Base-by-base conservation (phyloP, 139 green algal genomes). In the Micractinium sp. region DNA sequence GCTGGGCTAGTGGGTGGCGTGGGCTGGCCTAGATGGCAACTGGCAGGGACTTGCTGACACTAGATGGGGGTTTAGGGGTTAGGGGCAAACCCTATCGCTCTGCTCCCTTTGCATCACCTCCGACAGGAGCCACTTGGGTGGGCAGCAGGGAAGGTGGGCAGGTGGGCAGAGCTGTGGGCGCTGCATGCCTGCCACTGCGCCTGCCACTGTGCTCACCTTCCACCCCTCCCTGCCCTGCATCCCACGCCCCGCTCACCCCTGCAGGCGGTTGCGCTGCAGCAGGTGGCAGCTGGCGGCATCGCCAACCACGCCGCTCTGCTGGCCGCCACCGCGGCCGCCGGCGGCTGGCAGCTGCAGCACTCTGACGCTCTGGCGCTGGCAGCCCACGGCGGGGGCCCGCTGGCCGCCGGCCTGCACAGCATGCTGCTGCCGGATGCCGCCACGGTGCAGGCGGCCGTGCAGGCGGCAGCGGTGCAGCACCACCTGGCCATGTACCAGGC, bases 361-460 rank as follows among this genome's bases (percentile, higher is more conserved):
- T 12, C 31, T 20, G 85, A 82, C 0, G 39, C 69, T 0, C 56
- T 88, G 33, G 71, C 85, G 5, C 85, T 88, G 41, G 63, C 71
- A 47, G 85, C 71, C 33, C 9, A 31, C 18, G 33, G 85, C 71
- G 63, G 35, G 18, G 74, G 69, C 31, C 85, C 85, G 31, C 71
- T 88, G 74, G 85, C 74, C 25, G 77, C 74, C 33, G 61, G 85
- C 53, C 74, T 89, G 73, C 85, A 63, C 74, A 53, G 85, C 85
- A 47, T 89, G 75, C 53, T 76, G 36, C 35, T 79, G 53, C 29
- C 85, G 0, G 75, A 77, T 22, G 56, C 74, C 13, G 56, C 73
- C n/a, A n/a, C 84, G 1, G n/a, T 89, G 85, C 73, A 82, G 71
- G 85, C 85, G 25, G 85, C 85, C 18, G 35, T 89, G 74, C 74